A percentile compares a stretch with the other conserved stretches of the same genome.
These are phyloP conservation scores for Capsella bursapastoris DNA, from an alignment of 345 rosid species.

Conservation along the genomic window DNA sequence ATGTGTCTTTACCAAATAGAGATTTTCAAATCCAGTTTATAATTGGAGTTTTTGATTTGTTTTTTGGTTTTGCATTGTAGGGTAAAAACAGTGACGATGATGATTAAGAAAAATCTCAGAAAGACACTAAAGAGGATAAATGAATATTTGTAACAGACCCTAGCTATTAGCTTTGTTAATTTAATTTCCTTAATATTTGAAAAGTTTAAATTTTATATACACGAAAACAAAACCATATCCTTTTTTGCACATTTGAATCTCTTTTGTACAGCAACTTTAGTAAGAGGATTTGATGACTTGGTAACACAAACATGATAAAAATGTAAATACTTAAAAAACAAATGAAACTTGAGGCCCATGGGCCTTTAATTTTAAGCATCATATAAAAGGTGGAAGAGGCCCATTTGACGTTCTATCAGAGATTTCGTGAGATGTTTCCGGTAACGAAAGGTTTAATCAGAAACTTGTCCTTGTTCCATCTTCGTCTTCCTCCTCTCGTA, in stretches of 20 bases:
- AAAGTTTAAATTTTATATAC: neutral
- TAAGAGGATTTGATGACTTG: neutral
- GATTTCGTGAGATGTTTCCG: slow-evolving; percentile 36
- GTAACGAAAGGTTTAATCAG: slow-evolving; percentile 54
- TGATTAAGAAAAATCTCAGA: slow-evolving; percentile 29
- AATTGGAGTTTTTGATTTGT: neutral
- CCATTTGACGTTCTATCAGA: slow-evolving; percentile 15
- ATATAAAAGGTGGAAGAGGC: slow-evolving; percentile 30
- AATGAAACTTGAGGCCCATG: slow-evolving; percentile 6
- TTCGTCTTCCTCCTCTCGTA: slow-evolving; percentile 45
- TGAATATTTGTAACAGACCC: slow-evolving; percentile 4
- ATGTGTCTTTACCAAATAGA: neutral
- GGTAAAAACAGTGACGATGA: slow-evolving; percentile 46
- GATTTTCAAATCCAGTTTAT: neutral
- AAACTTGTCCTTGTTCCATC: slow-evolving; percentile 39
- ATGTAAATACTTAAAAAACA: neutral
- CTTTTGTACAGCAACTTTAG: neutral
- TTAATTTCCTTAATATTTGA: neutral
- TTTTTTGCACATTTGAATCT: neutral
- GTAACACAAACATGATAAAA: neutral
- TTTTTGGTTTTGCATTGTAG: slow-evolving; percentile 35
- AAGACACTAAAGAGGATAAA: slow-evolving; percentile 3
- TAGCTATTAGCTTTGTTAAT: slow-evolving; percentile 7
- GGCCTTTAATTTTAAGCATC: neutral
- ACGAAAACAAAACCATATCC: neutral